Percentiles rank a stretch among this genome's conserved stretches.
Conservation (phyloP, 2,329 filamentous ascomycete genomes). For the Aspergillus sp. region DNA sequence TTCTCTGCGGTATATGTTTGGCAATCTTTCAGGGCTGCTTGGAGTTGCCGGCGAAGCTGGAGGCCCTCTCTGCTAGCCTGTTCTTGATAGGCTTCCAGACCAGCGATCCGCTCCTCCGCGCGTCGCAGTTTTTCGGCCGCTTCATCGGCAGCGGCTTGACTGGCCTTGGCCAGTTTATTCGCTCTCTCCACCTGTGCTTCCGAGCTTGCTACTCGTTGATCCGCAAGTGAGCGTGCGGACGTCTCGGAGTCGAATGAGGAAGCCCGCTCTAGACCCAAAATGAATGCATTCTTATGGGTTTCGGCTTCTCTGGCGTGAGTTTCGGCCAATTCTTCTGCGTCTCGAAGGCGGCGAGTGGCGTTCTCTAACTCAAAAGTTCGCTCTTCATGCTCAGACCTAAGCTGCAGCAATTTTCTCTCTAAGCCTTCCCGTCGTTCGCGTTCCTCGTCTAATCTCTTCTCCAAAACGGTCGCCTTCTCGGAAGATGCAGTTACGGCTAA, state of each 20-base stretch:
- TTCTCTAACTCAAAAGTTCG: constrained; percentile 74
- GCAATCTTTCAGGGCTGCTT: constrained; percentile 77
- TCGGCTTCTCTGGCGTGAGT: constrained; percentile 84
- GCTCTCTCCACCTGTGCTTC: constrained; percentile 78
- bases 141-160: constrained; percentile 81
- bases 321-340: constrained; percentile 85
- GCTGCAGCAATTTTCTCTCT: constrained; percentile 72
- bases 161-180: constrained; percentile 78
- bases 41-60: constrained; percentile 83
- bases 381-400: constrained; percentile 81
- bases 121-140: constrained; percentile 86
- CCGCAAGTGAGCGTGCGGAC: constrained; percentile 38
- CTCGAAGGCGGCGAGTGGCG: constrained; percentile 70
- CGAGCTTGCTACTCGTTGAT: constrained; percentile 66
- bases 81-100: constrained; percentile 94
- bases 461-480: constrained; percentile 72
- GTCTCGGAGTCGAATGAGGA: constrained; percentile 43
- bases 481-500: constrained; percentile 76
- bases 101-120: constrained; percentile 94
- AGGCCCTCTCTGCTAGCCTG: constrained; percentile 93
- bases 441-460: constrained; percentile 78
- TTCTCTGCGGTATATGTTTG: constrained; percentile 80
- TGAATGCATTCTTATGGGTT: constrained; percentile 77
- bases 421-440: constrained; percentile 70
- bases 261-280: constrained; percentile 78